Conservation (phyloP, 2,329 filamentous ascomycete genomes). For the Sordariomycetes sp. region DNA sequence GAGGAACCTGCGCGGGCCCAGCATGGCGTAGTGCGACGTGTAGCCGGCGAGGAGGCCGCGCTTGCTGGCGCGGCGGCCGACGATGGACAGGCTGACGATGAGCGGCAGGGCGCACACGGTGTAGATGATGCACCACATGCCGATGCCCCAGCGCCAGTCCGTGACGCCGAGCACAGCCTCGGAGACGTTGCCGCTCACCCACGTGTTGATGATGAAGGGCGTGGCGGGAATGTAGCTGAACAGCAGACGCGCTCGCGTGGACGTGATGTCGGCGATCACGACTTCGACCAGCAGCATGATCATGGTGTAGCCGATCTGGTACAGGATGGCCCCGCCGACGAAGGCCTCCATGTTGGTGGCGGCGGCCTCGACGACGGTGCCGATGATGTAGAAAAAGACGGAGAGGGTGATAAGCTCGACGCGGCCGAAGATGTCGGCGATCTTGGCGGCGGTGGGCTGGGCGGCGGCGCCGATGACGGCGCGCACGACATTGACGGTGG, state of each 20-base stretch:
- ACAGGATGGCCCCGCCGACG: constrained; percentile 46
- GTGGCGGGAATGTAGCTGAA: constrained; percentile 53
- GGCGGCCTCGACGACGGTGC: constrained; percentile 45
- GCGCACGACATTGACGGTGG: constrained; percentile 46
- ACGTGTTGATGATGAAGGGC: constrained; percentile 54
- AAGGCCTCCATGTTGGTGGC: constrained; percentile 38
- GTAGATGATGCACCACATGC: constrained; percentile 56
- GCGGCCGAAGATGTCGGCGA: constrained; percentile 54
- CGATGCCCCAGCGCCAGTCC: constrained; percentile 52
- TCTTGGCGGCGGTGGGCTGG: constrained; percentile 45
- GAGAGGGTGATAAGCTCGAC: constrained; percentile 44
- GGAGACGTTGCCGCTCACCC: constrained; percentile 50
- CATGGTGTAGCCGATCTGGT: constrained; percentile 54
- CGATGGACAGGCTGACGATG: constrained; percentile 37
- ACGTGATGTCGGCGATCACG: constrained; percentile 53
- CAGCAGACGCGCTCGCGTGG: constrained; percentile 49
- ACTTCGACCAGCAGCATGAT: constrained; percentile 53
- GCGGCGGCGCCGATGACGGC: constrained; percentile 49
- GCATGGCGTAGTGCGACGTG: constrained; percentile 18
- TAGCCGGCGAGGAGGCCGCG: constrained; percentile 31
- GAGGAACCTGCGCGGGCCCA: constrained; percentile 20
- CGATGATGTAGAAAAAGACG: constrained; percentile 48
- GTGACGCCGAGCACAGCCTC: constrained; percentile 33
- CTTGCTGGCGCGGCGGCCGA: constrained; percentile 39
- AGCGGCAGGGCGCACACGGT: constrained; percentile 46